Evolutionary conservation across 2,329 filamentous ascomycete genomes (phyloP), one percentile per base, ranked within the genome.

Genomic region (Aspergillus aculeatinus): DNA sequence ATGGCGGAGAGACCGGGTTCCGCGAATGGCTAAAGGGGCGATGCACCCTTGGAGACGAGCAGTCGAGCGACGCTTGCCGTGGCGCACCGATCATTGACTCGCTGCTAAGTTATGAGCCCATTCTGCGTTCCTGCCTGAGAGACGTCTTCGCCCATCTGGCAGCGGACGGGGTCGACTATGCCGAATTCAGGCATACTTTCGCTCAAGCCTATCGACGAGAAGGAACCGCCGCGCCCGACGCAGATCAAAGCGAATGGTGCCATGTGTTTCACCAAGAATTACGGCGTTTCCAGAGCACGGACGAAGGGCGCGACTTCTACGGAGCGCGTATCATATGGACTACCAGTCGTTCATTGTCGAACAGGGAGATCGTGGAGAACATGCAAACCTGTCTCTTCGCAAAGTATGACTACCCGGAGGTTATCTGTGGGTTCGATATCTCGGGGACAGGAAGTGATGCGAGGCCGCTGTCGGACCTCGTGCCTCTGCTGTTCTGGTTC

Each of bases 401-500:
- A 67, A 97, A 97, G 77, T 79, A 89, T 57, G 83, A 85, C 33
- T 93, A 89, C 72, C 91, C 94, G 0, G 82, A 92, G 53, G 81
- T 96, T 7, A 86, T 97, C 67, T 87, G 89, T 27, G 94, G 94
- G 11, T 97, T 92, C 76, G 94, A 98, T 75, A 79, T 97, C 10
- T 92, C 96, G 5, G 93, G 92, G 0, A 90, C 94, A 74, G 94
- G 97, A 79, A 90, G 96, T 70, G 74, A 83, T 1, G 93, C 92
- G 1, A 85, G 90, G 12, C 83, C 92, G 0, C 84, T 97, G 27
- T 82, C 84, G 31, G 90, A 95, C 66, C 79, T 96, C 3, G 83
- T 94, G 0, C 92, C 93, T 0, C 87, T 96, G 70, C 80, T 98
- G 0, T 94, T 97, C 76, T 97, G 92, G 92, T 97, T 98, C 82